Conservation (phyloP, 2,329 filamentous ascomycete species). For the Botrytis galanthina region DNA sequence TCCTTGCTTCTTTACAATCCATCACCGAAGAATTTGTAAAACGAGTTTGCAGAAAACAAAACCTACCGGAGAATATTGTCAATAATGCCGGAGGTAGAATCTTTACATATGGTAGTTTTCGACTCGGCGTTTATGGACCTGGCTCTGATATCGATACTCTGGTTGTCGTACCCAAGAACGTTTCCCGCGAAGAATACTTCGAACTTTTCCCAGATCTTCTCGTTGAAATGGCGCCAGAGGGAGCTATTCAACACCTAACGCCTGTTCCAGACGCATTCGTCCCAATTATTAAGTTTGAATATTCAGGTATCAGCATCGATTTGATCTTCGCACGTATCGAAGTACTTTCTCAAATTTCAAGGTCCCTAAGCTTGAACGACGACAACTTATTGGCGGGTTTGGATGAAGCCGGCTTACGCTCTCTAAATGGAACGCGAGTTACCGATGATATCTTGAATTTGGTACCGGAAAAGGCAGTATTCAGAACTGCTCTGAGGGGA, state of each 20-base stretch:
- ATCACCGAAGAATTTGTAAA: constrained; percentile 86
- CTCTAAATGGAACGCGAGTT: constrained; percentile 90
- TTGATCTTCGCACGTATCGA: constrained; percentile 81
- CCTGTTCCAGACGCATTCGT: constrained; percentile 89
- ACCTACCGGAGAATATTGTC: constrained; percentile 70
- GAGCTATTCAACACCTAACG: constrained; percentile 80
- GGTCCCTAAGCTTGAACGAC: constrained; percentile 74
- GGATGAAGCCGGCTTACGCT: constrained; percentile 82
- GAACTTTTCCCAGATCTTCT: constrained; percentile 79
- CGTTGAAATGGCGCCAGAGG: constrained; percentile 69
- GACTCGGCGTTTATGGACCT: constrained; percentile 88
- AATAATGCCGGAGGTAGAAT: constrained; percentile 87
- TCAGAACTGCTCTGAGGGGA: constrained; percentile 82
- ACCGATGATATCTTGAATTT: constrained; percentile 88
- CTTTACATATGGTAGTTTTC: constrained; percentile 94
- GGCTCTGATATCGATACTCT: constrained; percentile 98
- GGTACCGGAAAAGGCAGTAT: constrained; percentile 86
- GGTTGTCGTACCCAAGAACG: constrained; percentile 85
- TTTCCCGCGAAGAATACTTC: constrained; percentile 89
- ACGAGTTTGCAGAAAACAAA: constrained; percentile 58
- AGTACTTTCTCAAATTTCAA: constrained; percentile 66
- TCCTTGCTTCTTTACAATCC: constrained; percentile 72
- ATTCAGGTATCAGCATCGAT: constrained; percentile 89
- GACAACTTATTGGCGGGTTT: constrained; percentile 81
- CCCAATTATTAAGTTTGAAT: constrained; percentile 96